Evolutionary conservation across 2,329 filamentous ascomycete genomes (phyloP).

Genomic region (Ophiostoma sp.): DNA sequence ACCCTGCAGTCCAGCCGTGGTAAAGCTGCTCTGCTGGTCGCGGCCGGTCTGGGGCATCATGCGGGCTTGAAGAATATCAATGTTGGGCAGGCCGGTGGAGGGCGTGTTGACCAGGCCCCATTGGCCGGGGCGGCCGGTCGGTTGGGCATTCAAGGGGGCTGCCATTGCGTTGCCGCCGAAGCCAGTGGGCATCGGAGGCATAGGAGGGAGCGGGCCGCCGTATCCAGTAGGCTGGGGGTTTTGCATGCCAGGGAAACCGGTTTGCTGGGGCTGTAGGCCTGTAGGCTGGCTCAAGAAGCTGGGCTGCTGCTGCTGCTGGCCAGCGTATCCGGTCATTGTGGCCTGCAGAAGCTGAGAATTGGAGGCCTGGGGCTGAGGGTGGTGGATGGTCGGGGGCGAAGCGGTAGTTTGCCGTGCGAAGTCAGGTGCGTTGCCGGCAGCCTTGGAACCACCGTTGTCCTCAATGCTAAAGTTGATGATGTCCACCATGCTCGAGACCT

Average conservation of each 20-base stretch:
- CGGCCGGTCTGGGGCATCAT: constrained; percentile 97
- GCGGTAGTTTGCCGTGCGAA: constrained; percentile 48
- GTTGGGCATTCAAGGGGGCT: constrained; percentile 77
- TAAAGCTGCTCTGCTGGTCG: constrained; percentile 61
- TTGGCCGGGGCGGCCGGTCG: constrained; percentile 85
- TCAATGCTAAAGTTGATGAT: constrained; percentile 93
- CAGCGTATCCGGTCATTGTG: constrained; percentile 65
- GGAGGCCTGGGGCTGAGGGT: constrained; percentile 68
- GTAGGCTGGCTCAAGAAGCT: constrained; percentile 55
- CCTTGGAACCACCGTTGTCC: constrained; percentile 55
- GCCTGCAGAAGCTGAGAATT: constrained; percentile 60
- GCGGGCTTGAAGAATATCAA: constrained; percentile 82
- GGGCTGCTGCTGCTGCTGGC: constrained; percentile 51
- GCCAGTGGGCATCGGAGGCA: constrained; percentile 72
- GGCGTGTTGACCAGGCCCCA: constrained; percentile 98
- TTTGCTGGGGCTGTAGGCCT: constrained; percentile 61
- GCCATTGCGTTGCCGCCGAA: constrained; percentile 60
- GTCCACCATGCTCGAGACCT: constrained; percentile 98
- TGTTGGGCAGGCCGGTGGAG: constrained; percentile 81
- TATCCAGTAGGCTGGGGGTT: constrained; percentile 76
- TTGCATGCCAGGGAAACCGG: constrained; percentile 58
- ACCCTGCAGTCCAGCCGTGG: constrained; percentile 78
- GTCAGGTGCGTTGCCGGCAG: constrained; percentile 58
- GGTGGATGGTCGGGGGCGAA: constrained; percentile 54
- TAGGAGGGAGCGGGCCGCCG: constrained; percentile 71